These are phyloP conservation scores for Sugiyamaella novakii DNA, from an alignment of 1,139 yeast species.

Conservation along the genomic window DNA sequence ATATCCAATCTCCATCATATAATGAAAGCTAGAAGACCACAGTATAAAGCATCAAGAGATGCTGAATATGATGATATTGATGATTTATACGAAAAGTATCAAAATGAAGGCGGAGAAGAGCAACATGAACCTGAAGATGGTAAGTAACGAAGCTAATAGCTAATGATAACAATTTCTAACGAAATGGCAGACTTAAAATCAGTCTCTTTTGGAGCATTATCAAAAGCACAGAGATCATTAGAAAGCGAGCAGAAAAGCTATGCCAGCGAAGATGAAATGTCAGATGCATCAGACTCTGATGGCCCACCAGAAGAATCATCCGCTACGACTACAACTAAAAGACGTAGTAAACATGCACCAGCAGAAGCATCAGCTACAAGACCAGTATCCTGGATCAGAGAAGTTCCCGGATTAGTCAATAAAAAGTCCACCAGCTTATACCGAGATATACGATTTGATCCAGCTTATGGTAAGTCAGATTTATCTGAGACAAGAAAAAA, in stretches of 20 bases:
- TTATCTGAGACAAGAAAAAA: slow-evolving; percentile 62
- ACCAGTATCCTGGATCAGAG: slow-evolving; percentile 70
- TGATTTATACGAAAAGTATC: slow-evolving; percentile 11
- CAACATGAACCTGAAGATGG: slow-evolving; percentile 29
- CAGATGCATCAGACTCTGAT: slow-evolving; percentile 30
- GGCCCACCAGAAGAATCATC: slow-evolving; percentile 31
- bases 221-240: slow-evolving; percentile 57
- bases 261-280: slow-evolving; percentile 25
- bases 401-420: slow-evolving; percentile 67
- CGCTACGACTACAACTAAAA: slow-evolving; percentile 23
- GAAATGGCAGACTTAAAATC: slow-evolving; percentile 49
- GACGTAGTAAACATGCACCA: slow-evolving; percentile 72
- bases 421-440: slow-evolving; percentile 50
- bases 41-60: slow-evolving; percentile 16
- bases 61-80: slow-evolving; percentile 14
- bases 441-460: slow-evolving; percentile 85
- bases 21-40: slow-evolving; percentile 23
- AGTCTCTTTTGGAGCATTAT: slow-evolving; percentile 62
- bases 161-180: too few relatives aligned
- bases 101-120: slow-evolving; percentile 24
- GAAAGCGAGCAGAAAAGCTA: slow-evolving; percentile 36
- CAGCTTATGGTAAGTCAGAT: slow-evolving; percentile 86
- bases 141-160: slow-evolving; percentile 11
- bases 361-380: slow-evolving; percentile 68
- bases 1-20: background rate